phyloP scores from a whole-genome alignment of 1,284 basidiomycete genomes.

The Singerocomus inundabilis region DNA sequence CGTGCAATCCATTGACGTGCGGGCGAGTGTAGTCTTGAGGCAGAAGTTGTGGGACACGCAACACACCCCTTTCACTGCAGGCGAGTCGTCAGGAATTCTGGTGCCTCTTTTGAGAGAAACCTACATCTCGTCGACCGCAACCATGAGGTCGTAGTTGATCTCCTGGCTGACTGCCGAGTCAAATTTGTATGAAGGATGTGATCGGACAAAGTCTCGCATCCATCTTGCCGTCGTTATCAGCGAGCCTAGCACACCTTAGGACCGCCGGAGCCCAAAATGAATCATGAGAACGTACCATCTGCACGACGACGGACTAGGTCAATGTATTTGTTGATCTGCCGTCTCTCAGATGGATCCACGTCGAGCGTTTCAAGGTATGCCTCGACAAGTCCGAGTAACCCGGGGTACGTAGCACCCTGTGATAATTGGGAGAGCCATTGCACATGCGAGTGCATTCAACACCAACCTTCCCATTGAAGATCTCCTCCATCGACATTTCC shows the following conservation, averaged over 20 bases:
- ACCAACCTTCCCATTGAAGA: constrained; percentile 86
- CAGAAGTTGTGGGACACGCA: constrained; percentile 62
- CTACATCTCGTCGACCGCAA: constrained; percentile 90
- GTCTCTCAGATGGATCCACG: constrained; percentile 61
- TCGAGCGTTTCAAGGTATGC: constrained; percentile 90
- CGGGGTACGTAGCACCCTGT: constrained; percentile 73
- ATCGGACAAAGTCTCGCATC: constrained; percentile 89
- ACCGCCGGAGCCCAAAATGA: neutral
- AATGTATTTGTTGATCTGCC: constrained; percentile 75
- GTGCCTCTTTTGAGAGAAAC: constrained; percentile 30
- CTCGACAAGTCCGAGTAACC: constrained; percentile 82
- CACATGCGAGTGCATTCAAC: constrained; percentile 5
- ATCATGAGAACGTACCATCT: constrained; percentile 55
- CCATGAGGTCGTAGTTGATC: constrained; percentile 94
- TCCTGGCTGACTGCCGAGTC: constrained; percentile 89
- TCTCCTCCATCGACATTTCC: constrained; percentile 91
- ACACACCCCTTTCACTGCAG: constrained; percentile 66
- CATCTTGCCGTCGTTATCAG: constrained; percentile 90
- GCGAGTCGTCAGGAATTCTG: constrained; percentile 13
- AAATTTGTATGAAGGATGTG: constrained; percentile 86
- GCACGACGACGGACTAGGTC: constrained; percentile 79
- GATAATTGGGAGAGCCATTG: constrained; percentile 5
- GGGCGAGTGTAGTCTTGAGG: constrained; percentile 50
- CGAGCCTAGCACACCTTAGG: constrained; percentile 51
- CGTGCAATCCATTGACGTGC: constrained; percentile 25